Percentiles rank a stretch among this genome's conserved stretches.
These are phyloP conservation scores for Pichia sp. DNA, from an alignment of 1,139 yeast genomes.

Conservation along the genomic window DNA sequence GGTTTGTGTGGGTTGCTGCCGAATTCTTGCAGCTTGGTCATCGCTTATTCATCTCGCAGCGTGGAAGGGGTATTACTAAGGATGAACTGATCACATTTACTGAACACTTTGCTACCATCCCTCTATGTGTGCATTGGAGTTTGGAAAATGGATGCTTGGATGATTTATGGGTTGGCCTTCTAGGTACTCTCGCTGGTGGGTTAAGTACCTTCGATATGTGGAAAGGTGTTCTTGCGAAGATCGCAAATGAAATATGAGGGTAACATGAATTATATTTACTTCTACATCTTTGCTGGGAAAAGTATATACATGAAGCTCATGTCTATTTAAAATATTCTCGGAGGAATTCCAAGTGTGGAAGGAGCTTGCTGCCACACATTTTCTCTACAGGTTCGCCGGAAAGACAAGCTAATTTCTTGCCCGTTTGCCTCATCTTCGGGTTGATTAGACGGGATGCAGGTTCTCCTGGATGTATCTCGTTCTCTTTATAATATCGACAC, in stretches of 20 bases:
- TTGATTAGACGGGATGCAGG: constrained; percentile 14
- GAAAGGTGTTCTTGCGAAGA: constrained; percentile 14
- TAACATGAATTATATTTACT: constrained; percentile 15
- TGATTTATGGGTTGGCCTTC: constrained; percentile 26
- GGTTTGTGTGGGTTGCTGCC: constrained; percentile 46
- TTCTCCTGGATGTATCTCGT: constrained; percentile 7
- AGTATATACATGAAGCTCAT: background rate
- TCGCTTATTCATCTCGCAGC: background rate
- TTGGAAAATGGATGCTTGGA: constrained; percentile 46
- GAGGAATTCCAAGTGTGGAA: constrained; percentile 29
- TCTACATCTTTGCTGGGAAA: background rate
- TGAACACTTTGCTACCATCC: constrained; percentile 37
- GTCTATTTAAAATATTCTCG: constrained; percentile 10
- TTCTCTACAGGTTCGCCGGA: constrained; percentile 19
- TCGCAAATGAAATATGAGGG: constrained; percentile 16
- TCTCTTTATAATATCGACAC: constrained; percentile 25
- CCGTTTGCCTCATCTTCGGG: constrained; percentile 20
- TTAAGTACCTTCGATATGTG: constrained; percentile 20
- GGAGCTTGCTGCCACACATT: constrained; percentile 23
- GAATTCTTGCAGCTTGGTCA: constrained; percentile 29
- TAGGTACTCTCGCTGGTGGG: constrained; percentile 27
- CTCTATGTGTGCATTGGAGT: constrained; percentile 55
- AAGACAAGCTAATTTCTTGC: constrained; percentile 24
- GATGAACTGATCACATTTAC: constrained; percentile 15
- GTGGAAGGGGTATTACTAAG: constrained; percentile 6